Conservation (phyloP, 768 basidiomycete species). For the Hericium alpestre region DNA sequence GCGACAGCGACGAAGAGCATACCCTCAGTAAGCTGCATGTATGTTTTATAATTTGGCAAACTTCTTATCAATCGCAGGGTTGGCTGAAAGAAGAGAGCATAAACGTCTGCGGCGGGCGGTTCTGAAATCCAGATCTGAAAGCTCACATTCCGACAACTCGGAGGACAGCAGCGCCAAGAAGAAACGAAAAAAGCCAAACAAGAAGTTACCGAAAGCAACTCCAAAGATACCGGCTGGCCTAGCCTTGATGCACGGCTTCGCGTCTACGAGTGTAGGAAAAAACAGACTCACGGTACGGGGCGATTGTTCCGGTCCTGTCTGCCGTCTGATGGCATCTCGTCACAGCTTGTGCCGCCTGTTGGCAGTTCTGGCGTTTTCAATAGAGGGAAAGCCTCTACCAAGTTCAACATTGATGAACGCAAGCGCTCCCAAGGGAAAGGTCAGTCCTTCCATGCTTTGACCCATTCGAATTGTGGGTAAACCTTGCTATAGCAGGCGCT, state of each 20-base stretch:
- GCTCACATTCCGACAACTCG: slow-evolving; percentile 1
- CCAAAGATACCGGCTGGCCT: slow-evolving; percentile 36
- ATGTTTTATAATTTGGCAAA: background rate
- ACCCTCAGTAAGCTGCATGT: slow-evolving; percentile 22
- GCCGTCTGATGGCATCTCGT: too few species aligned
- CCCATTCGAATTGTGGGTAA: too few species aligned
- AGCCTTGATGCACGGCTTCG: slow-evolving; percentile 60
- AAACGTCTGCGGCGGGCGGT: slow-evolving; percentile 30
- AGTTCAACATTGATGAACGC: slow-evolving; percentile 20
- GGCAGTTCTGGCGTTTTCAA: slow-evolving; percentile 47
- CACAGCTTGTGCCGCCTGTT: slow-evolving; percentile 25
- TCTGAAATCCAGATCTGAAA: slow-evolving; percentile 6
- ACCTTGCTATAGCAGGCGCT: slow-evolving; percentile 1
- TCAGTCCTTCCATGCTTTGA: background rate
- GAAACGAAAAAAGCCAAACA: slow-evolving; percentile 14
- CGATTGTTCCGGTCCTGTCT: too few species aligned
- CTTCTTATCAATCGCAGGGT: slow-evolving; percentile 29
- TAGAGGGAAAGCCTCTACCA: slow-evolving; percentile 53
- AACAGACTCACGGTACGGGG: slow-evolving; percentile 48
- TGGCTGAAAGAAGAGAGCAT: slow-evolving; percentile 54
- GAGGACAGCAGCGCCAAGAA: slow-evolving; percentile 8
- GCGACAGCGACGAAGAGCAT: slow-evolving; percentile 24
- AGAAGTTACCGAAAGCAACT: slow-evolving; percentile 17
- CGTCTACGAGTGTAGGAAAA: slow-evolving; percentile 50
- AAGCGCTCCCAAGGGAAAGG: slow-evolving; percentile 21